Evolutionary conservation across 1,284 basidiomycete species (phyloP).

Genomic region (Boletus hoseneyae): DNA sequence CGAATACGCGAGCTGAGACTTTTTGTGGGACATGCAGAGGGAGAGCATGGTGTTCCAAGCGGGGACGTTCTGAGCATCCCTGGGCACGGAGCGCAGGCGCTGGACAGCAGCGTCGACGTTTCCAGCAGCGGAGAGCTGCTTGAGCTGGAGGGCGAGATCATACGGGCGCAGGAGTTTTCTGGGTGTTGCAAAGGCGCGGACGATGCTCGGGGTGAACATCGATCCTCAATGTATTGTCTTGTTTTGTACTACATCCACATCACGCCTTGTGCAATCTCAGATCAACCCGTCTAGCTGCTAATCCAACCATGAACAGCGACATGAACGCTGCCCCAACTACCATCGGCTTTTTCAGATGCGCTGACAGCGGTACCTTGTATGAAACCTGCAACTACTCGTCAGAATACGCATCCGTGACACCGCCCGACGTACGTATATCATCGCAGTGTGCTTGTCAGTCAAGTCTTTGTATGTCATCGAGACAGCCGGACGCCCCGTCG

Average conservation of each 20-base stretch:
- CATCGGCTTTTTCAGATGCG: constrained; percentile 82
- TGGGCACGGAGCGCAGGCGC: constrained; percentile 59
- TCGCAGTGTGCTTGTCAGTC: constrained; percentile 75
- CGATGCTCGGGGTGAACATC: constrained; percentile 18
- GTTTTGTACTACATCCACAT: constrained; percentile 35
- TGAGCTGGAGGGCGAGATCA: constrained; percentile 54
- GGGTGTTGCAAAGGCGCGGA: constrained; percentile 12
- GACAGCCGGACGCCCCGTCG: constrained; percentile 82
- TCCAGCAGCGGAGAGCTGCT: constrained; percentile 48
- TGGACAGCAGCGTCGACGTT: constrained; percentile 57
- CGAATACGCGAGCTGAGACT: constrained; percentile 54
- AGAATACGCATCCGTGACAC: constrained; percentile 10
- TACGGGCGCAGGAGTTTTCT: constrained; percentile 50
- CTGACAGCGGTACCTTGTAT: constrained; percentile 75
- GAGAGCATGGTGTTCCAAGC: constrained; percentile 76
- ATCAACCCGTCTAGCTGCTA: constrained; percentile 63
- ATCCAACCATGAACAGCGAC: constrained; percentile 58
- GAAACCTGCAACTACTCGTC: constrained; percentile 58
- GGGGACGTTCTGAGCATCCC: constrained; percentile 63
- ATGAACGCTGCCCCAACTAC: constrained; percentile 69
- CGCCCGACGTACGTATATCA: constrained; percentile 60
- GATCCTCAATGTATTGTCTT: constrained; percentile 33
- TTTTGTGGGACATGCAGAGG: constrained; percentile 51
- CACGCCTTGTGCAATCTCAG: constrained; percentile 57
- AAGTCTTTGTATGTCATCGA: constrained; percentile 71